Base-by-base conservation (phyloP, 2,329 filamentous ascomycete genomes). In the Teratosphaeria pseudoeucalypti region DNA sequence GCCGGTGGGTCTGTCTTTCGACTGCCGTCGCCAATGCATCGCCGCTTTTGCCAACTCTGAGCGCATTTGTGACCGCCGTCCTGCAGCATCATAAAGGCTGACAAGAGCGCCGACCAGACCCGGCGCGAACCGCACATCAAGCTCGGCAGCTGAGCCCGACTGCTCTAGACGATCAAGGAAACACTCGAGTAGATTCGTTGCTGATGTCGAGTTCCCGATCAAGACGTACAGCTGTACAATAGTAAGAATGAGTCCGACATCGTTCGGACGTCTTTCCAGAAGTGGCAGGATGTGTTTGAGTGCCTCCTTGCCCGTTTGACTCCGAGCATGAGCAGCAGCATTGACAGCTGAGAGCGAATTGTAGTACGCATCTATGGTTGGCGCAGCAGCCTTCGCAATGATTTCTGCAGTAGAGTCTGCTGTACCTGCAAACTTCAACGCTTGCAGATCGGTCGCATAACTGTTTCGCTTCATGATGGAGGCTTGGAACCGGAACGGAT, bases 41-140 rank as follows among this genome's bases (percentile, higher is more conserved):
- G 90, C 90, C 19, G 92, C 90, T 72, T 87, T 89, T 61, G 85
- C 83, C 19, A 97, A 79, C 69, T 94, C 89, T 6, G 78, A 75
- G 63, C 88, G 88, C 62, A 89, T 85, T 34, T 88, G 85, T 27
- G 80, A 77, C 64, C 86, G 87, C 39, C 91, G 88, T 47, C 88
- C 86, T 71, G 94, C 87, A 2, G 81, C 77, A 66, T 84, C 84
- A 74, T 96, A 94, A 0, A 99, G 79, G 2, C 89, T 85, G 10
- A 95, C 86, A 2, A 89, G 79, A 1, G 92, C 79, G 0, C 89
- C 90, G 32, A 97, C 82, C 1, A 99, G 79, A 2, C 92, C 92
- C 0, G 94, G 92, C 29, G 90, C 86, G 72, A 87, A 94, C 11
- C 92, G 86, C 29, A 88, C 83, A 66, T 91, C 85, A 59, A 84